phyloP scores from a whole-genome alignment of 257 asterid genomes.

The Lantana camara region DNA sequence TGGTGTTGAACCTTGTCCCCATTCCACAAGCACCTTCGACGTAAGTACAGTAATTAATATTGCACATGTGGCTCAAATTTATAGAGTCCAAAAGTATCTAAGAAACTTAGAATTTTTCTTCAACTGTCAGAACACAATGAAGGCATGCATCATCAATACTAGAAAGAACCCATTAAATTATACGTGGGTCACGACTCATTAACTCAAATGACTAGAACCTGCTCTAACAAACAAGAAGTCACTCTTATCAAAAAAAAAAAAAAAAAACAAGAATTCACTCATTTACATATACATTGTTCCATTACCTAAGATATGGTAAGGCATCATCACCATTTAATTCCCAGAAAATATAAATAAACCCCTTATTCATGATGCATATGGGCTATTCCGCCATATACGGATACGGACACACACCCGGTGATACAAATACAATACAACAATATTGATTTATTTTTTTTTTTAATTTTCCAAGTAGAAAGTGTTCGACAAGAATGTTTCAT shows the following conservation, averaged over 20 bases:
- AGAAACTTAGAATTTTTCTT: conserved; percentile 3
- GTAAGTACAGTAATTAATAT: background rate
- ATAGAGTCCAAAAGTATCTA: background rate
- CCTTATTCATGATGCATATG: background rate
- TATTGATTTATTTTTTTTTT: too few species aligned
- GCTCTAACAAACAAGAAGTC: too few species aligned
- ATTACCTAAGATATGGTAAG: background rate
- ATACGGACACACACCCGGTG: too few species aligned
- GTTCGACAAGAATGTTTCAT: too few species aligned
- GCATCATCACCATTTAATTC: background rate
- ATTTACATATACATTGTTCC: background rate
- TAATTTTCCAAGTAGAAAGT: too few species aligned
- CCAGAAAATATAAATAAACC: background rate
- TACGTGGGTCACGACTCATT: background rate
- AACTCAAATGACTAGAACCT: background rate
- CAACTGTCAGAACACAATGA: conserved; percentile 3
- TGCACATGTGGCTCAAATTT: conserved; percentile 3
- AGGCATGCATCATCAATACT: background rate
- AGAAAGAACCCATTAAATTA: background rate
- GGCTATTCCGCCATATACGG: too few species aligned
- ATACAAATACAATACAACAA: too few species aligned
- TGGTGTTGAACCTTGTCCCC: conserved; percentile 10
- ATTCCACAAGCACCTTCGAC: conserved; percentile 11
- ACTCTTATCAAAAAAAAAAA: too few species aligned
- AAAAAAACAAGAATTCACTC: too few species aligned